A percentile compares a stretch with the other conserved stretches of the same genome.
Evolutionary conservation across 306 rosid genomes (phyloP).

Genomic region (Pyrus communis): DNA sequence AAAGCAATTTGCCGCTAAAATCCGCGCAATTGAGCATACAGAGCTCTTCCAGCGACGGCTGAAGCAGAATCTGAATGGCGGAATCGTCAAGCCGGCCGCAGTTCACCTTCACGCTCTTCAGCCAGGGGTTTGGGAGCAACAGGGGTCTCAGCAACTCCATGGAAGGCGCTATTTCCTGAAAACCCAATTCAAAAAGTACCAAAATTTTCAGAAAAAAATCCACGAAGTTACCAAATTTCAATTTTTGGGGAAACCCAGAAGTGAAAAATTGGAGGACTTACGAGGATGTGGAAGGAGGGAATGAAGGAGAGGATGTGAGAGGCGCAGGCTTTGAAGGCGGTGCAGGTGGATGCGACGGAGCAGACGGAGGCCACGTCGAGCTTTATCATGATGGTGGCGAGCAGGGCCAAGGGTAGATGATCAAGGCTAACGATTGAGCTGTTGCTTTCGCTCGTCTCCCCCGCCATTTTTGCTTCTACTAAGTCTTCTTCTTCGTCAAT

Average conservation of each 20-base stretch:
- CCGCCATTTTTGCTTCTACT: background rate
- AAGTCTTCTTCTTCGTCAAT: background rate
- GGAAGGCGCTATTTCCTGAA: conserved; percentile 66
- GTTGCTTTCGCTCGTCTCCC: conserved; percentile 8
- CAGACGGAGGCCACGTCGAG: conserved; percentile 78
- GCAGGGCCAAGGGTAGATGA: conserved; percentile 49
- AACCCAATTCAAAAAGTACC: background rate
- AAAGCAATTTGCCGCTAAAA: conserved; percentile 78
- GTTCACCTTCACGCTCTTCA: conserved; percentile 58
- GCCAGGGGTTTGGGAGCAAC: conserved; percentile 59
- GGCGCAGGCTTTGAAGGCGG: conserved; percentile 48
- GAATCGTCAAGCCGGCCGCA: conserved; percentile 78
- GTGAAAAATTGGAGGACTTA: conserved; percentile 10
- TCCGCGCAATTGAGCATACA: conserved; percentile 67
- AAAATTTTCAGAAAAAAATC: background rate
- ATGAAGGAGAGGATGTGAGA: conserved; percentile 60
- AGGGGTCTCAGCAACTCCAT: conserved; percentile 54
- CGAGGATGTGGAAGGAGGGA: conserved; percentile 71
- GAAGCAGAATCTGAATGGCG: conserved; percentile 44
- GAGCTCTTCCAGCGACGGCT: conserved; percentile 67
- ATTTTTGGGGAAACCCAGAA: background rate
- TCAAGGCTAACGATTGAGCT: conserved; percentile 36
- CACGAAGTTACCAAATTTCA: background rate
- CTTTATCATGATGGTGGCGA: conserved; percentile 60
- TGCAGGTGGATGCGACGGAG: conserved; percentile 67